These are phyloP conservation scores for Nemania abortiva DNA, from an alignment of 2,329 filamentous ascomycete genomes.

Conservation along the genomic window DNA sequence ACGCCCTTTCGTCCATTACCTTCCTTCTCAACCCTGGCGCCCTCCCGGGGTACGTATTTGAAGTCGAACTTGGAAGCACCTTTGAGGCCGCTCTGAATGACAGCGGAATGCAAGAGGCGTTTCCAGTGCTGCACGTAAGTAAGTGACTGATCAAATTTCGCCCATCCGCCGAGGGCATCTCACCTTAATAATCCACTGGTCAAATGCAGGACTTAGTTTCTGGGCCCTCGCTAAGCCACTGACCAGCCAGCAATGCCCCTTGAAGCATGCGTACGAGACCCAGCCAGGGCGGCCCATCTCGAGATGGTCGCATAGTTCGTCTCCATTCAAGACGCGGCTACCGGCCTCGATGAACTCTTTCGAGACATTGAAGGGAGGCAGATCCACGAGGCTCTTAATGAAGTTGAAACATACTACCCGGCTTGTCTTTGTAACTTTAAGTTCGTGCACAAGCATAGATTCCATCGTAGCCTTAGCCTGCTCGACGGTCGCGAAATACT, in stretches of 20 bases:
- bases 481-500: conserved; percentile 44
- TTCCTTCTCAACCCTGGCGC: conserved; percentile 43
- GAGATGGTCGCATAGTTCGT: conserved; percentile 54
- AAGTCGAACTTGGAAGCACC: conserved; percentile 52
- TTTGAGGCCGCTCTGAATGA: conserved; percentile 50
- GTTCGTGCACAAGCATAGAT: conserved; percentile 52
- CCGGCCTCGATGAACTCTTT: conserved; percentile 53
- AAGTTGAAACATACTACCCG: conserved; percentile 55
- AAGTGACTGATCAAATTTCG: neutral
- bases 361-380: conserved; percentile 54
- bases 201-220: conserved; percentile 44
- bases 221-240: conserved; percentile 47
- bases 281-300: conserved; percentile 50
- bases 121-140: conserved; percentile 32
- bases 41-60: conserved; percentile 49
- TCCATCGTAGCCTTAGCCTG: conserved; percentile 53
- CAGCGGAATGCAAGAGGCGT: conserved; percentile 44
- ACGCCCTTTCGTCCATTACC: conserved; percentile 35
- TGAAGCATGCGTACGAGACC: conserved; percentile 49
- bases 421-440: conserved; percentile 52
- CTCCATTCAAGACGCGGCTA: conserved; percentile 55
- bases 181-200: conserved; percentile 45
- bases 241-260: conserved; percentile 52
- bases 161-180: conserved; percentile 6
- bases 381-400: conserved; percentile 53